phyloP scores from a whole-genome alignment of 306 rosid genomes.

The Gleditsia sinensis region DNA sequence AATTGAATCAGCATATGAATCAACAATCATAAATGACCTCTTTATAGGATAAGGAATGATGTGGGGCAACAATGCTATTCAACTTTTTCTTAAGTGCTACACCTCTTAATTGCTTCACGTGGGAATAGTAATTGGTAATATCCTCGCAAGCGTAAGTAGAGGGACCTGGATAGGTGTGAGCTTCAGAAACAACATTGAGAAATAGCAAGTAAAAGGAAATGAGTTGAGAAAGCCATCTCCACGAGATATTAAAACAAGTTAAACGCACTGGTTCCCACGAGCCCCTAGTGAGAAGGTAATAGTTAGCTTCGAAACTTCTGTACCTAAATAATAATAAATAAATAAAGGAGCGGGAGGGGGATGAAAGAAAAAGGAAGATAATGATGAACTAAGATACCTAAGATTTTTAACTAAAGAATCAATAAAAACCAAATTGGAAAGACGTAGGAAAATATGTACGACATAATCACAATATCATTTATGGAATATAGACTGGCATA shows the following conservation, averaged over 20 bases:
- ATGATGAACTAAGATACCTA: not conserved
- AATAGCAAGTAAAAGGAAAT: constrained; percentile 57
- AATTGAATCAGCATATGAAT: not conserved
- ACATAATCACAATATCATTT: not conserved
- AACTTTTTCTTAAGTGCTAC: constrained; percentile 54
- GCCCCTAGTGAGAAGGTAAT: constrained; percentile 26
- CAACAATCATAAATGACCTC: constrained; percentile 39
- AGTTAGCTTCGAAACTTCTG: constrained; percentile 22
- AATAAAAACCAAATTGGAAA: not conserved
- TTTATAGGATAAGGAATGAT: constrained; percentile 62
- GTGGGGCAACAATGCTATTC: constrained; percentile 54
- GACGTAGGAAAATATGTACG: not conserved
- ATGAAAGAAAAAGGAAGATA: not conserved
- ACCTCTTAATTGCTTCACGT: constrained; percentile 42
- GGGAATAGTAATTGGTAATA: constrained; percentile 49
- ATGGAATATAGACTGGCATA: not conserved
- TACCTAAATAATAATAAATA: not conserved
- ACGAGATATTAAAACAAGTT: constrained; percentile 31
- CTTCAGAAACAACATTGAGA: constrained; percentile 51
- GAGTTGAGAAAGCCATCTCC: constrained; percentile 57
- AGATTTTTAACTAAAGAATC: not conserved
- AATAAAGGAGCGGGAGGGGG: not conserved
- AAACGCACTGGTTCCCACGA: constrained; percentile 27
- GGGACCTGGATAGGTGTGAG: constrained; percentile 44
- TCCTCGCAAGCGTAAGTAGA: constrained; percentile 61